A percentile compares a stretch with the other conserved stretches of the same genome.
Conservation (phyloP, 1,284 basidiomycete species). For the Neolentinus lepideus region DNA sequence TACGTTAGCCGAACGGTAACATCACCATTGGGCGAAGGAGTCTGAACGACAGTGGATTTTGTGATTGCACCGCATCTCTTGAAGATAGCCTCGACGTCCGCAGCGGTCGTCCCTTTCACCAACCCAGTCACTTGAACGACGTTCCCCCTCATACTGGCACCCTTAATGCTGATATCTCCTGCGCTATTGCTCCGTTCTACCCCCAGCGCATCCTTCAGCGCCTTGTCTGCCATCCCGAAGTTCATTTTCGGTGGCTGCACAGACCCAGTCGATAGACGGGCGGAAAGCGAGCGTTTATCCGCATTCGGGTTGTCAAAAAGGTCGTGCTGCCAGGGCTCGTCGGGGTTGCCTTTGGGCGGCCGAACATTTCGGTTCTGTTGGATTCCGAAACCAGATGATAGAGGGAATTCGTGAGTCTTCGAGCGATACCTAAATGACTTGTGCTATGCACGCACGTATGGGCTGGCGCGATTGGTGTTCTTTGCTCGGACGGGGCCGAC, state of each 20-base stretch:
- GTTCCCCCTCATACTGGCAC: constrained; percentile 57
- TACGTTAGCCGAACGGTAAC: constrained; percentile 70
- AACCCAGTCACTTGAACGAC: constrained; percentile 74
- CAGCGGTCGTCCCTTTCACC: constrained; percentile 72
- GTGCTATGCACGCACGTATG: constrained; percentile 54
- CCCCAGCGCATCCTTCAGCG: constrained; percentile 25
- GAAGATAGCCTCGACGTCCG: constrained; percentile 84
- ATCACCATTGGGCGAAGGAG: constrained; percentile 29
- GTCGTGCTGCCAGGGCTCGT: constrained; percentile 68
- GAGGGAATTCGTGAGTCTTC: constrained; percentile 2
- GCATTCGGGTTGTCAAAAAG: constrained; percentile 47
- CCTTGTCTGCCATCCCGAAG: constrained; percentile 38
- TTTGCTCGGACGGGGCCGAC: constrained; percentile 56
- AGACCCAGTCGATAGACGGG: constrained; percentile 46
- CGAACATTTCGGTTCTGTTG: constrained; percentile 40
- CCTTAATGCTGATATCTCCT: constrained; percentile 51
- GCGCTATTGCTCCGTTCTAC: constrained; percentile 27
- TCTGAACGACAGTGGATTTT: constrained; percentile 31
- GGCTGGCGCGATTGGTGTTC: constrained; percentile 40
- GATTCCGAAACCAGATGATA: constrained; percentile 12
- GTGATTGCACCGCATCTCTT: constrained; percentile 69
- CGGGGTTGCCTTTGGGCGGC: constrained; percentile 57
- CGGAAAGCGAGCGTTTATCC: constrained; percentile 46
- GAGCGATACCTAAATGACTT: constrained; percentile 15
- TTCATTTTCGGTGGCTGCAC: constrained; percentile 44